Base-by-base conservation (phyloP, 345 rosid species). In the Salix brachista region DNA sequence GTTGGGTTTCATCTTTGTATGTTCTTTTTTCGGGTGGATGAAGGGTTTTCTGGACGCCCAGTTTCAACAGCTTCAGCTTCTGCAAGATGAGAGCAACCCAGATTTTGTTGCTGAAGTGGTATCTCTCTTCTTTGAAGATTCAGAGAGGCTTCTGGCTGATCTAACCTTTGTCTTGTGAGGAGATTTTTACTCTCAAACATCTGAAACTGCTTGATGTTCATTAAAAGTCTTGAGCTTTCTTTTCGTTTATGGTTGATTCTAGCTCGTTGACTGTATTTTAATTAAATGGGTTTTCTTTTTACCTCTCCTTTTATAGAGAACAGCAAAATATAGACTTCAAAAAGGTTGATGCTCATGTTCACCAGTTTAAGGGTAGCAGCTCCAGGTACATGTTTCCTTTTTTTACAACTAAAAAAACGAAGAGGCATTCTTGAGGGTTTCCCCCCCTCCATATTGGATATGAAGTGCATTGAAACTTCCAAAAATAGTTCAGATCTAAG, bases 341-440 rank as follows among this genome's bases (percentile, higher is more conserved):
- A 82, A 89, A 79, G 79, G 91, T 93, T 73, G 97, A 95, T 83
- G 88, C 94, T 1, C 88, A 89, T 90, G 97, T 91, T 67, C 99
- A 95, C 85, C 99, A 95, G 82, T 86, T 91, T 79, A 95, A 95
- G 86, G 99, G 99, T 77, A 95, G 99, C 85, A 95, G 99, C 77
- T 90, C 99, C 71, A 95, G 99, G 98, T 95, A 85, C 25, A 14
- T 37, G 41, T 19, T 19, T 52, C 9, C 58, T 18, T 19, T n/a
- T n/a, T 52, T 6, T 52, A 52, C 9, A 52, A 6, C 23, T 52
- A 52, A 17, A 52, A 52, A 41, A 41, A 41, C 2, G 2, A 39
- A 10, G 3, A 17, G 1, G 9, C 58, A 6, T 17, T 52, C 58
- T 54, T n/a, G 9, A 42, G 46, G 46, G 46, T 42, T 42, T 0